phyloP scores from a whole-genome alignment of 2,329 filamentous ascomycete genomes.

The Neofusicoccum umdonicola region DNA sequence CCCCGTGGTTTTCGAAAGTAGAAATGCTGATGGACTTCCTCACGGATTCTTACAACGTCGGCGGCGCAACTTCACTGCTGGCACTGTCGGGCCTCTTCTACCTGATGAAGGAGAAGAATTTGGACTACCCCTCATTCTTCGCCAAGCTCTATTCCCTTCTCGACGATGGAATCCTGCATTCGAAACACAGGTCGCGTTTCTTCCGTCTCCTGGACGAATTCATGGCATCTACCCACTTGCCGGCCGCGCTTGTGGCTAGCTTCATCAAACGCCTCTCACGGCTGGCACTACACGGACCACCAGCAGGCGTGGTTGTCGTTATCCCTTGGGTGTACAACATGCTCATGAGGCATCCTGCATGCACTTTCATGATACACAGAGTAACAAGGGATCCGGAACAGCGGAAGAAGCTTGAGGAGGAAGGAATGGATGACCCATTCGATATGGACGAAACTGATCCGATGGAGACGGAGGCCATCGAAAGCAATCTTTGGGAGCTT shows the following conservation, averaged over 20 bases:
- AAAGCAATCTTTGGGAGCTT: constrained; percentile 93
- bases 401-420: constrained; percentile 59
- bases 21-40: constrained; percentile 94
- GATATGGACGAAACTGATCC: constrained; percentile 73
- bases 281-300: constrained; percentile 81
- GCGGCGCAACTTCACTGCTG: constrained; percentile 81
- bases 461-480: constrained; percentile 80
- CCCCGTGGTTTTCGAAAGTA: constrained; percentile 84
- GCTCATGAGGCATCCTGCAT: constrained; percentile 82
- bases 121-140: constrained; percentile 96
- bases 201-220: constrained; percentile 91
- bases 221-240: constrained; percentile 85
- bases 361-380: constrained; percentile 95
- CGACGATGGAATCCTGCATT: constrained; percentile 82
- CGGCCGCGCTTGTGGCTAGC: constrained; percentile 84
- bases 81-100: constrained; percentile 93
- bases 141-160: constrained; percentile 89
- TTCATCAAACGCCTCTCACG: constrained; percentile 93
- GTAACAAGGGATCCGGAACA: constrained; percentile 59
- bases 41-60: constrained; percentile 86
- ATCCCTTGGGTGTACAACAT: constrained; percentile 96
- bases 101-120: constrained; percentile 86
- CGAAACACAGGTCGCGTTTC: constrained; percentile 89
- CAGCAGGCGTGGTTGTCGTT: constrained; percentile 81
- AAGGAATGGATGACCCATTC: constrained; percentile 73